These are phyloP conservation scores for Curvularia verruculosa DNA, from an alignment of 2,329 filamentous ascomycete species.

Conservation along the genomic window DNA sequence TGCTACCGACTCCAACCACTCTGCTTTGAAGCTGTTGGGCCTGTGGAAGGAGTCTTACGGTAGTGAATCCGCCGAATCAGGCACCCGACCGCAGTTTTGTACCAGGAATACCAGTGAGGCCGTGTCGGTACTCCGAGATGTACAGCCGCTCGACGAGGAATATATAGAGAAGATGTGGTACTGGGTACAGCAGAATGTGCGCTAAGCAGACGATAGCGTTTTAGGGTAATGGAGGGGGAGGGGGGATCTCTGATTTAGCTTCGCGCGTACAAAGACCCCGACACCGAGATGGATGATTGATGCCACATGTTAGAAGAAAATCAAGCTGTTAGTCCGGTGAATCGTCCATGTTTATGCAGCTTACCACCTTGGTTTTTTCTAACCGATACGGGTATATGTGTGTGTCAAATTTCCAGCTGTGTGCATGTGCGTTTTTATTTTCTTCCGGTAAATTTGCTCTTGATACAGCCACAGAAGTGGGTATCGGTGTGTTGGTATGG, in stretches of 20 bases:
- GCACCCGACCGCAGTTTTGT: conserved; percentile 39
- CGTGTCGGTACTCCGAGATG: conserved; percentile 45
- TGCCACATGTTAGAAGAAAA: neutral
- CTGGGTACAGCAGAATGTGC: conserved; percentile 40
- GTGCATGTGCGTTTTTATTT: neutral
- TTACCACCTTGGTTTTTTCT: neutral
- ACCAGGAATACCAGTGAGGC: conserved; percentile 40
- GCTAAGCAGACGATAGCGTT: conserved; percentile 8
- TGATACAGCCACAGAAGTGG: neutral
- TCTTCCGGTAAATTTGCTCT: neutral
- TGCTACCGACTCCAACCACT: conserved; percentile 46
- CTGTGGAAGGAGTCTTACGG: conserved; percentile 57
- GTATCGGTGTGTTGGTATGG: neutral
- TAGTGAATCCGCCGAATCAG: conserved; percentile 6
- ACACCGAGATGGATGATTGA: neutral
- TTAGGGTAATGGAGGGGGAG: too few relatives aligned
- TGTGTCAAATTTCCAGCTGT: neutral
- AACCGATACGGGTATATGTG: neutral
- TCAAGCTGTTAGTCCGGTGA: neutral
- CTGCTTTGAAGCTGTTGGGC: conserved; percentile 56
- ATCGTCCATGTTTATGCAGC: neutral
- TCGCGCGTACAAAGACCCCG: neutral
- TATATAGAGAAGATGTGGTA: conserved; percentile 54
- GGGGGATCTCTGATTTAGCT: neutral
- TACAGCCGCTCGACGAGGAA: conserved; percentile 52